Evolutionary conservation across 1,284 basidiomycete genomes (phyloP), one percentile per base, ranked within the genome.

Genomic region (Heterobasidion irregulare): DNA sequence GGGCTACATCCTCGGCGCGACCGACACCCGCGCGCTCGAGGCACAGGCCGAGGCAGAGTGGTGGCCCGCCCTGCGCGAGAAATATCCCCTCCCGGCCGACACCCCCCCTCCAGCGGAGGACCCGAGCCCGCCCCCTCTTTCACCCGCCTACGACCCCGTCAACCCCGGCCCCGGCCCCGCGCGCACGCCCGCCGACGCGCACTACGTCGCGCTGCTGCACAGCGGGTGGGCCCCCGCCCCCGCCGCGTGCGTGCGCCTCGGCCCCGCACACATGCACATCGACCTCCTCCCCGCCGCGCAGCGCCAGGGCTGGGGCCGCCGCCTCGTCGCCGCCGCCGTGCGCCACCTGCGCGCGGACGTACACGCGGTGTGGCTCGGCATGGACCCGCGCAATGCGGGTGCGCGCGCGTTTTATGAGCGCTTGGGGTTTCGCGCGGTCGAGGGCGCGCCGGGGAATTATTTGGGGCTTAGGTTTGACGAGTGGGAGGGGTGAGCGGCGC

Each of bases 211-310:
- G 36, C 63, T 77, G 38, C 66, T 86, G 50, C 71, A 76, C 56
- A 73, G 78, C 45, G 81, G 79, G 66, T 65, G 70, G 2, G 52
- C 53, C 26, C 69, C 65, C 4, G 74, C 79, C 2, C 63, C 73
- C 6, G 74, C 77, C 9, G 70, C 73, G 15, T 76, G 74, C 56
- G 68, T 84, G 53, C 68, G 70, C 10, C 83, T 81, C 63, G 78
- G 82, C 13, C 76, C 79, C 10, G 84, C 83, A 9, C 84, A 86
- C 67, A 62, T 87, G 62, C 85, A 87, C 64, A 83, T 87, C 65
- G 73, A 88, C 61, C 77, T 87, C 53, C 63, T 87, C 56, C 75
- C 79, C 15, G 71, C 70, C 53, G 79, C 82, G 65, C 83, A 83
- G 66, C 70, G 77, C 52, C 72, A 78, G 57, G 84, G 84, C 16